Conservation (phyloP, 2,329 filamentous ascomycete species). For the Cryphonectria japonica region DNA sequence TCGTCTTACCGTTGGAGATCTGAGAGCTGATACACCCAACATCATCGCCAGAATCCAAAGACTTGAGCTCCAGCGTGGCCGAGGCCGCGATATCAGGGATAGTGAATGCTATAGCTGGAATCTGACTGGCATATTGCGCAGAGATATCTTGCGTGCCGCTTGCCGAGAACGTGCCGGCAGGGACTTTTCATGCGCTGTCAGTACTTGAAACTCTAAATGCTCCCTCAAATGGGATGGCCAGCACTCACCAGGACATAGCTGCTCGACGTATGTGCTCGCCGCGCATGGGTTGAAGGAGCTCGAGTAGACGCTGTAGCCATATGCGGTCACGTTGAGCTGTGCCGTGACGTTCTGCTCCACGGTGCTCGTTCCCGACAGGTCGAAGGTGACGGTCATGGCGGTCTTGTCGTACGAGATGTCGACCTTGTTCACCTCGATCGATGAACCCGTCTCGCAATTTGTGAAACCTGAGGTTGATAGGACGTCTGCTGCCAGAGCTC, state of each 20-base stretch:
- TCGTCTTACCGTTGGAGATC: conserved; percentile 86
- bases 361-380: conserved; percentile 77
- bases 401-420: conserved; percentile 79
- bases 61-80: conserved; percentile 76
- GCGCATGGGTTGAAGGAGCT: conserved; percentile 86
- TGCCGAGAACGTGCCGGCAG: conserved; percentile 74
- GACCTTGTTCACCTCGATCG: conserved; percentile 72
- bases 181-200: conserved; percentile 59
- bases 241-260: conserved; percentile 76
- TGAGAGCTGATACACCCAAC: conserved; percentile 83
- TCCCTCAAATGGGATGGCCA: conserved; percentile 35
- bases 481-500: conserved; percentile 68
- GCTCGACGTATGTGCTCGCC: conserved; percentile 63
- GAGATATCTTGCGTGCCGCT: conserved; percentile 74
- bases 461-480: conserved; percentile 81
- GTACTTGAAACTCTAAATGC: conserved; percentile 17
- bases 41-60: conserved; percentile 57
- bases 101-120: conserved; percentile 87
- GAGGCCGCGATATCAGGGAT: conserved; percentile 88
- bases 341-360: conserved; percentile 81
- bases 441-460: conserved; percentile 65
- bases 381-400: conserved; percentile 75
- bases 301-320: conserved; percentile 79
- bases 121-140: conserved; percentile 68
- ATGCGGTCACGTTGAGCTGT: conserved; percentile 75